phyloP scores from a whole-genome alignment of 2,329 filamentous ascomycete genomes.

The Hypoxylon sp. region DNA sequence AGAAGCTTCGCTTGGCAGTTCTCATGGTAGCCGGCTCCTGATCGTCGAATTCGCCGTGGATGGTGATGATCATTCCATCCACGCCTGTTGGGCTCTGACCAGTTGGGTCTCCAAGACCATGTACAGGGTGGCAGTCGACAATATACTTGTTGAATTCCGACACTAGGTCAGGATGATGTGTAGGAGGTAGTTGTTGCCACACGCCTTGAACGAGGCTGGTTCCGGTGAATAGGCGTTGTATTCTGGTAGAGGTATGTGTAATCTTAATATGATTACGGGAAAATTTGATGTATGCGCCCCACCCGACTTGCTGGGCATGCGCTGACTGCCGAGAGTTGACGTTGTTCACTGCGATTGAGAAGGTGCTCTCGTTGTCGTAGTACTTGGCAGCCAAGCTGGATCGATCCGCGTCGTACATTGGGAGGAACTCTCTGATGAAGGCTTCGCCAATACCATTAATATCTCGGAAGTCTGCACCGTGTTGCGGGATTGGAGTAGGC shows the following conservation, averaged over 20 bases:
- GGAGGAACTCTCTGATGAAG: constrained; percentile 82
- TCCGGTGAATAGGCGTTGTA: constrained; percentile 77
- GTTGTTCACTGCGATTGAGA: constrained; percentile 82
- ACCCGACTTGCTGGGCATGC: constrained; percentile 64
- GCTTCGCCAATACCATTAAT: constrained; percentile 80
- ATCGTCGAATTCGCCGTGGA: constrained; percentile 91
- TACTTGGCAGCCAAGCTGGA: constrained; percentile 73
- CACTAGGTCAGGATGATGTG: constrained; percentile 80
- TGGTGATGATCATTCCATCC: constrained; percentile 81
- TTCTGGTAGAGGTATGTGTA: constrained; percentile 70
- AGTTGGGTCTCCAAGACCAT: constrained; percentile 78
- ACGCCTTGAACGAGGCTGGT: constrained; percentile 74
- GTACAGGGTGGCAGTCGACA: constrained; percentile 83
- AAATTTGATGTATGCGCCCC: constrained; percentile 81
- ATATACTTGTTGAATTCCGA: constrained; percentile 80
- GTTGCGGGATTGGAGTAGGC: constrained; percentile 73
- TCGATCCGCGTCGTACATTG: constrained; percentile 80
- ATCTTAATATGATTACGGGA: constrained; percentile 85
- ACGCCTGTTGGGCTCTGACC: constrained; percentile 76
- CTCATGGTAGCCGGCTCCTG: constrained; percentile 69
- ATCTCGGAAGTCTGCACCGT: constrained; percentile 80
- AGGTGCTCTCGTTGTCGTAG: constrained; percentile 83
- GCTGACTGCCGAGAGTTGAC: constrained; percentile 64
- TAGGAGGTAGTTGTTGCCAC: constrained; percentile 80
- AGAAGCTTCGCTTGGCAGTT: constrained; percentile 81